These are phyloP conservation scores for Bonnemaisonia californica DNA, from an alignment of 31 red algal species.

Conservation along the genomic window DNA sequence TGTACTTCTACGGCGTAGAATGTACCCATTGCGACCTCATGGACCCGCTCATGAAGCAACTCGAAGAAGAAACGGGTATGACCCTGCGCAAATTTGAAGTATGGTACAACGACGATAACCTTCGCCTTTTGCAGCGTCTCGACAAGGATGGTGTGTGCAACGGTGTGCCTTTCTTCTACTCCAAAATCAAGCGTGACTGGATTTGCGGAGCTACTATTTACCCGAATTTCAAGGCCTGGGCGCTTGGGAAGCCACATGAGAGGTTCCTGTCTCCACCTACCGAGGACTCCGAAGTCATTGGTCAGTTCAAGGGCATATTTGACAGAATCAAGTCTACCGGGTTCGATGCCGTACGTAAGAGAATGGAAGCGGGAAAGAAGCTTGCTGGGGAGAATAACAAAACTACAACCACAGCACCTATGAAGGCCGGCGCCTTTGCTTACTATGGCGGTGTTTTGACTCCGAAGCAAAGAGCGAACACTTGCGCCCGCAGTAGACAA, in stretches of 20 bases:
- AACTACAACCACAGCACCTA: background rate
- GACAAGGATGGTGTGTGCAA: slow-evolving; percentile 88
- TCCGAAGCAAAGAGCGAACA: slow-evolving; percentile 30
- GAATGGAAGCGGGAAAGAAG: slow-evolving; percentile 71
- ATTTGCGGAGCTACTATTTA: slow-evolving; percentile 98
- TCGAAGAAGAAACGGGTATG: slow-evolving; percentile 82
- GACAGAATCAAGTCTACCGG: slow-evolving; percentile 62
- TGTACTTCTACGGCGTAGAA: slow-evolving; percentile 96
- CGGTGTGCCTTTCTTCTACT: slow-evolving; percentile 96
- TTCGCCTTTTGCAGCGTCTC: slow-evolving; percentile 88
- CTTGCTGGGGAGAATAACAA: slow-evolving; percentile 68
- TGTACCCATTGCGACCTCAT: slow-evolving; percentile 97
- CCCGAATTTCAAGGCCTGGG: slow-evolving; percentile 93
- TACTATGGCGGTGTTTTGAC: slow-evolving; percentile 52
- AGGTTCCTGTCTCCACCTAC: slow-evolving; percentile 86
- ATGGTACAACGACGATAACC: slow-evolving; percentile 94
- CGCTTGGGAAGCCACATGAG: slow-evolving; percentile 80
- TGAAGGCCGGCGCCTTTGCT: slow-evolving; percentile 44
- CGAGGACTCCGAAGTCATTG: slow-evolving; percentile 70
- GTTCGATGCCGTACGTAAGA: slow-evolving; percentile 51
- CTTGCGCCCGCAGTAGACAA: slow-evolving; percentile 35
- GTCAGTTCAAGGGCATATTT: slow-evolving; percentile 73
- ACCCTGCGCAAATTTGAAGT: slow-evolving; percentile 89
- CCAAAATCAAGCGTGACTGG: slow-evolving; percentile 89
- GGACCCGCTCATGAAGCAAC: slow-evolving; percentile 86